These are phyloP conservation scores for Prunella vulgaris DNA, from an alignment of 257 asterid genomes.

Conservation along the genomic window DNA sequence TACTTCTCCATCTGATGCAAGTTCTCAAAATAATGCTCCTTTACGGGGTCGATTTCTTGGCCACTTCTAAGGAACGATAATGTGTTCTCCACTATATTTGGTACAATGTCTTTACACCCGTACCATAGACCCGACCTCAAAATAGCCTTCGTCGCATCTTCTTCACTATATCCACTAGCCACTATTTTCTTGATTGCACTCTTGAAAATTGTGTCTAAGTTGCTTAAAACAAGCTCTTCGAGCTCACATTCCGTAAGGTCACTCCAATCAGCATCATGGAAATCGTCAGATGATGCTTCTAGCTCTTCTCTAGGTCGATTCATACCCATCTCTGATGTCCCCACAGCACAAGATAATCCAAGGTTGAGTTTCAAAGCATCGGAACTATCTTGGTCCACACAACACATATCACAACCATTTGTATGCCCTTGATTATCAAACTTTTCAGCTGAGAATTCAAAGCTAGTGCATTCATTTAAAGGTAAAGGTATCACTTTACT, in stretches of 20 bases:
- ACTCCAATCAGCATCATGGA: constrained; percentile 86
- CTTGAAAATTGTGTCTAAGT: constrained; percentile 71
- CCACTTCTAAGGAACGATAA: constrained; percentile 68
- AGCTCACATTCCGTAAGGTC: constrained; percentile 86
- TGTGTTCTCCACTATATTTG: constrained; percentile 88
- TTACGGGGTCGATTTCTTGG: constrained; percentile 47
- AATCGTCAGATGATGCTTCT: constrained; percentile 44
- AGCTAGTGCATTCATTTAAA: constrained; percentile 54
- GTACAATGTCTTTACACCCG: constrained; percentile 86
- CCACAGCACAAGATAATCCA: constrained; percentile 62
- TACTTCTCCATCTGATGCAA: constrained; percentile 80
- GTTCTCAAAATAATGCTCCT: constrained; percentile 73
- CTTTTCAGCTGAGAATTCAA: constrained; percentile 74
- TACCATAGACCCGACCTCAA: constrained; percentile 86
- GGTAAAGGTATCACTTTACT: constrained; percentile 51
- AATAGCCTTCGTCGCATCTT: constrained; percentile 68
- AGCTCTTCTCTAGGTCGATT: constrained; percentile 43
- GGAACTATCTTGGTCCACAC: constrained; percentile 42
- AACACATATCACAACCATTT: constrained; percentile 57
- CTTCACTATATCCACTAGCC: constrained; percentile 68
- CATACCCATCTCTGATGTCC: constrained; percentile 42
- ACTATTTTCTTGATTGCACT: constrained; percentile 79
- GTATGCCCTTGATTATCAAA: constrained; percentile 45
- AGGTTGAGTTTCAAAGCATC: constrained; percentile 76
- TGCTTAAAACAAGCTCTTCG: constrained; percentile 71